Evolutionary conservation across 768 basidiomycete species (phyloP).

Genomic region (Russula earlei): DNA sequence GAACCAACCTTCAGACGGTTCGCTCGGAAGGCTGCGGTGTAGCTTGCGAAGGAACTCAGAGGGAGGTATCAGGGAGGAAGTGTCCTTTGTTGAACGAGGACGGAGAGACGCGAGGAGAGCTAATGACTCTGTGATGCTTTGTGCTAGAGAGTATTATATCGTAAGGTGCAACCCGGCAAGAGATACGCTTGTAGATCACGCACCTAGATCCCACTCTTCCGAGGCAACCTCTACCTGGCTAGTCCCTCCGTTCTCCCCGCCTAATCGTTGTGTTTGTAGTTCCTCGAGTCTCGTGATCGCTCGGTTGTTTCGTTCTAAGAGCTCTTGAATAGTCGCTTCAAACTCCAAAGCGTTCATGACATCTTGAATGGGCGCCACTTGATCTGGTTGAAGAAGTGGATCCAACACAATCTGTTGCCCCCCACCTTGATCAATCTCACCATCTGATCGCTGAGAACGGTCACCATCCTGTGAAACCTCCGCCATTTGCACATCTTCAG

Average conservation of each 20-base stretch:
- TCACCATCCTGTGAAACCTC: conserved; percentile 12
- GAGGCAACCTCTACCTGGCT: conserved; percentile 50
- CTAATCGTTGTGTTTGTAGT: conserved; percentile 51
- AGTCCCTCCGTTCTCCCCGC: conserved; percentile 34
- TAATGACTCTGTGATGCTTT: conserved; percentile 63
- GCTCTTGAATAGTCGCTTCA: conserved; percentile 58
- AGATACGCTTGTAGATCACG: conserved; percentile 21
- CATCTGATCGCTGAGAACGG: conserved; percentile 11
- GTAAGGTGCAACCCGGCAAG: background rate
- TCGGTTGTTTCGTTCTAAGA: conserved; percentile 54
- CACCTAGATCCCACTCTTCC: conserved; percentile 80
- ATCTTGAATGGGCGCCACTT: conserved; percentile 48
- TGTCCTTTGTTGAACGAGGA: conserved; percentile 43
- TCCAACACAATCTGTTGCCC: conserved; percentile 38
- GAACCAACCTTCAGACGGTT: conserved; percentile 57
- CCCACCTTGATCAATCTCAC: conserved; percentile 14
- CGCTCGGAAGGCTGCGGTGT: conserved; percentile 56
- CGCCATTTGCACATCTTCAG: background rate
- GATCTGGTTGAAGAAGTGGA: conserved; percentile 46
- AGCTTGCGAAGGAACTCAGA: conserved; percentile 57
- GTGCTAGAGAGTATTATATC: conserved; percentile 37
- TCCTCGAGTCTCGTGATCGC: conserved; percentile 58
- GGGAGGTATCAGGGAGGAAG: conserved; percentile 50
- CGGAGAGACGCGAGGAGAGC: conserved; percentile 59
- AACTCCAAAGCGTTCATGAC: conserved; percentile 53